Evolutionary conservation across 2,329 filamentous ascomycete genomes (phyloP).

Genomic region (Trichoderma aggressivum): DNA sequence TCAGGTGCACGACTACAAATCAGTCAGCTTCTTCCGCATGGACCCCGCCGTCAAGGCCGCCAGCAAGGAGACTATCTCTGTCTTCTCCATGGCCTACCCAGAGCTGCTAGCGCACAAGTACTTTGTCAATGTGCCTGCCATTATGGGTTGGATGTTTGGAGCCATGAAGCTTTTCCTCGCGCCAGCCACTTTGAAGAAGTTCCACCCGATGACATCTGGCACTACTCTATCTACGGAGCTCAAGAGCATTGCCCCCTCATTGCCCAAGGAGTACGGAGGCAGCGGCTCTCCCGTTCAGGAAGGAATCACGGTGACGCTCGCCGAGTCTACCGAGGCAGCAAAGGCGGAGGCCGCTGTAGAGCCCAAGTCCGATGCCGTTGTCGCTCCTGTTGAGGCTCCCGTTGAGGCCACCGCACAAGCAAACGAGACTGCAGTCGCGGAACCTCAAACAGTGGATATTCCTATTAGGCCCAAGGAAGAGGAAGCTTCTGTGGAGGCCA

Average conservation of each 20-base stretch:
- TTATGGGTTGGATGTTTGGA: slow-evolving; percentile 86
- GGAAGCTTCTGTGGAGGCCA: not conserved
- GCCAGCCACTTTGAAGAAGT: slow-evolving; percentile 72
- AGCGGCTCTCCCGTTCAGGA: slow-evolving; percentile 50
- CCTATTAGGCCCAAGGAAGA: slow-evolving; percentile 15
- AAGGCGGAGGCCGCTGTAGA: slow-evolving; percentile 19
- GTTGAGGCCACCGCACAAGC: not conserved
- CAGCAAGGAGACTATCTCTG: slow-evolving; percentile 74
- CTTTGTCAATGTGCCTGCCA: slow-evolving; percentile 86
- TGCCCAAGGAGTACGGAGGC: slow-evolving; percentile 79
- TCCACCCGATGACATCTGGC: slow-evolving; percentile 74
- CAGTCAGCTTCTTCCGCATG: slow-evolving; percentile 80
- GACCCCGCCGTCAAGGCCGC: slow-evolving; percentile 73
- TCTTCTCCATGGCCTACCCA: slow-evolving; percentile 80
- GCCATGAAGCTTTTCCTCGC: slow-evolving; percentile 74
- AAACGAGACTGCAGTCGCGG: not conserved
- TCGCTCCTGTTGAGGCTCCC: not conserved
- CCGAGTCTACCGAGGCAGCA: slow-evolving; percentile 18
- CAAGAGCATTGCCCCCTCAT: slow-evolving; percentile 54
- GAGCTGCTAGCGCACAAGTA: slow-evolving; percentile 84
- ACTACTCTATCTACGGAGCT: slow-evolving; percentile 61
- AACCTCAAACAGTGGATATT: slow-evolving; percentile 15
- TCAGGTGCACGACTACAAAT: slow-evolving; percentile 91
- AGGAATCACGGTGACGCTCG: slow-evolving; percentile 32
- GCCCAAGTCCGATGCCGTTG: not conserved